phyloP scores from a whole-genome alignment of 495 filamentous ascomycete genomes.

The Podospora didyma region DNA sequence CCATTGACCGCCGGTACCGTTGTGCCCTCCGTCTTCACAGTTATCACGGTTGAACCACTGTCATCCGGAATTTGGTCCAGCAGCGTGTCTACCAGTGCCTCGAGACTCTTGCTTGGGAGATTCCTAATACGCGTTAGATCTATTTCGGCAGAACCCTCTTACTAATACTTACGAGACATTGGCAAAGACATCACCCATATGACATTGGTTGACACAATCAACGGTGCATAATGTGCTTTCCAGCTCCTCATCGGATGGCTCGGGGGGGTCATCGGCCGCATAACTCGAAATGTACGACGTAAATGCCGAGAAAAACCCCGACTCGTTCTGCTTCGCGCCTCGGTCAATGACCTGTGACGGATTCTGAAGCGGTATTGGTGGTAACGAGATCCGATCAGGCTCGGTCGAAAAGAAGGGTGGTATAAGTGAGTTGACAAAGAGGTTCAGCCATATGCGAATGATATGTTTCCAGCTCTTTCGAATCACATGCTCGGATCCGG shows the following conservation, averaged over 20 bases:
- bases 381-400: constrained; percentile 65
- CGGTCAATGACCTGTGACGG: constrained; percentile 94
- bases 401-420: constrained; percentile 76
- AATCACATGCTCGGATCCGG: constrained; percentile 74
- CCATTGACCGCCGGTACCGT: constrained; percentile 55
- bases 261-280: constrained; percentile 94
- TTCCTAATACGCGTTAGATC: constrained; percentile 42
- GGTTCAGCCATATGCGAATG: constrained; percentile 86
- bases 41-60: constrained; percentile 73
- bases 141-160: background rate
- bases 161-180: constrained; percentile 68
- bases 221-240: constrained; percentile 93
- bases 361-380: constrained; percentile 81
- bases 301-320: constrained; percentile 86
- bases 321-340: constrained; percentile 67
- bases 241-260: constrained; percentile 94
- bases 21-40: constrained; percentile 78
- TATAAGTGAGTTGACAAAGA: constrained; percentile 94
- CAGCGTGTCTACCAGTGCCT: constrained; percentile 66
- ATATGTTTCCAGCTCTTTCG: constrained; percentile 79
- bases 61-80: constrained; percentile 85
- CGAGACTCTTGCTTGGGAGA: constrained; percentile 63
- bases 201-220: constrained; percentile 88
- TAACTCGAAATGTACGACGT: constrained; percentile 98
- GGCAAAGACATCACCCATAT: constrained; percentile 73